phyloP scores from a whole-genome alignment of 1,139 yeast genomes.

The Saccharomyces hybrid region DNA sequence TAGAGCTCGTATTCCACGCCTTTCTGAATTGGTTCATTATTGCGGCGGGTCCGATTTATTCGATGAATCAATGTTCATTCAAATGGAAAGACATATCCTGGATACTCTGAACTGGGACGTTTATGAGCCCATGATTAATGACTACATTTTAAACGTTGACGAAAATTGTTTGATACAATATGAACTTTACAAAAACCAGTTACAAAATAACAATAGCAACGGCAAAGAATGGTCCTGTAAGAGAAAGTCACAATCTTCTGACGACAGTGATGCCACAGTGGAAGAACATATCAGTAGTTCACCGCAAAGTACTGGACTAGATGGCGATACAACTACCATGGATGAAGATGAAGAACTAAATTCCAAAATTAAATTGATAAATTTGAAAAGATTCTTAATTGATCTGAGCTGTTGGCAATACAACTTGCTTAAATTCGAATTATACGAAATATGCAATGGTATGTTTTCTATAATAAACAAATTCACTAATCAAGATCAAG shows the following conservation, averaged over 20 bases:
- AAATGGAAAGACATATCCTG: constrained; percentile 89
- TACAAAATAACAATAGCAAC: constrained; percentile 26
- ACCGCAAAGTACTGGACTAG: constrained; percentile 1
- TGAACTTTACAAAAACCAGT: constrained; percentile 32
- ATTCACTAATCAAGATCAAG: constrained; percentile 30
- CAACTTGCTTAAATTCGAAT: constrained; percentile 26
- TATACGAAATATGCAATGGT: constrained; percentile 28
- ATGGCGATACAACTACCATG: constrained; percentile 11
- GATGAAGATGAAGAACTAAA: constrained; percentile 28
- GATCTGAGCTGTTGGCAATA: constrained; percentile 31
- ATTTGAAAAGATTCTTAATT: constrained; percentile 29
- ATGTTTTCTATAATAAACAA: constrained; percentile 27
- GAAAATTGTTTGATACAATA: constrained; percentile 36
- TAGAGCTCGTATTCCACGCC: constrained; percentile 56
- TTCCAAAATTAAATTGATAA: constrained; percentile 28
- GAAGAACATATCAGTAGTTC: constrained; percentile 13
- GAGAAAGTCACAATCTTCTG: constrained; percentile 22
- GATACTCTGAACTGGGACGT: constrained; percentile 78
- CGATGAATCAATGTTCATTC: constrained; percentile 83
- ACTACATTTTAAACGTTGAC: constrained; percentile 39
- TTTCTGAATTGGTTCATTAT: constrained; percentile 50
- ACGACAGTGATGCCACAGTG: constrained; percentile 28
- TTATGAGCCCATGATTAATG: constrained; percentile 51
- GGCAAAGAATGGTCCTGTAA: constrained; percentile 20
- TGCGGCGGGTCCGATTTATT: constrained; percentile 64